These are phyloP conservation scores for Rhizophagus clarus DNA, from an alignment of 192 early-diverging fungal species.

Conservation along the genomic window DNA sequence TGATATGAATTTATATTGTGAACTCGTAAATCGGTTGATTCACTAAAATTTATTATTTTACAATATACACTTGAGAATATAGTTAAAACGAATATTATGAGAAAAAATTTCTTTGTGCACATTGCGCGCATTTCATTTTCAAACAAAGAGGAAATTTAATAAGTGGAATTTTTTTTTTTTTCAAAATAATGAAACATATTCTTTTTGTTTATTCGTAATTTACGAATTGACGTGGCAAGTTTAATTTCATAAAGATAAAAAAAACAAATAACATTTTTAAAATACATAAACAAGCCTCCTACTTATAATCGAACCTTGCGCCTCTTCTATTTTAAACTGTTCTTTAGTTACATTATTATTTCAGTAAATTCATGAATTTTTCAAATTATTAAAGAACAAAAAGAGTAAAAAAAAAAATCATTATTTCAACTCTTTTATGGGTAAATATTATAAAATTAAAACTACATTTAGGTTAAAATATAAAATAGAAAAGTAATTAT, in stretches of 20 bases:
- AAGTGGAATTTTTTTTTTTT: not conserved
- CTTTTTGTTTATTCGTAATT: too few species aligned
- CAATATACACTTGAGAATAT: not conserved
- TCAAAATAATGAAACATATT: too few species aligned
- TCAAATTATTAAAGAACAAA: too few species aligned
- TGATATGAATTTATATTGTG: not conserved
- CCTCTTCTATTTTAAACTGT: not conserved
- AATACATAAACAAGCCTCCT: not conserved
- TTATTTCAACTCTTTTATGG: too few species aligned
- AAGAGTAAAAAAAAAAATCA: not conserved
- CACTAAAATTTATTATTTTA: not conserved
- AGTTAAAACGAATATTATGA: not conserved
- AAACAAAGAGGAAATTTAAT: not conserved
- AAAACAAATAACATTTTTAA: not conserved
- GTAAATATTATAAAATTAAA: too few species aligned
- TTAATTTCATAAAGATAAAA: not conserved
- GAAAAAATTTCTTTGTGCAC: not conserved
- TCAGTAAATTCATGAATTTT: too few species aligned
- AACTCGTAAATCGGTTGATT: not conserved
- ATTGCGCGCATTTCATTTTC: not conserved
- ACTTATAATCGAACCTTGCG: not conserved
- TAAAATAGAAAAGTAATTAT: too few species aligned
- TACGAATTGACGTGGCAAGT: too few species aligned
- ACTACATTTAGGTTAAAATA: too few species aligned
- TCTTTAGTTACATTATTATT: too few species aligned